Evolutionary conservation across 495 filamentous ascomycete genomes (phyloP), one percentile per base, ranked within the genome.

Genomic region (Penicillium goetzii): DNA sequence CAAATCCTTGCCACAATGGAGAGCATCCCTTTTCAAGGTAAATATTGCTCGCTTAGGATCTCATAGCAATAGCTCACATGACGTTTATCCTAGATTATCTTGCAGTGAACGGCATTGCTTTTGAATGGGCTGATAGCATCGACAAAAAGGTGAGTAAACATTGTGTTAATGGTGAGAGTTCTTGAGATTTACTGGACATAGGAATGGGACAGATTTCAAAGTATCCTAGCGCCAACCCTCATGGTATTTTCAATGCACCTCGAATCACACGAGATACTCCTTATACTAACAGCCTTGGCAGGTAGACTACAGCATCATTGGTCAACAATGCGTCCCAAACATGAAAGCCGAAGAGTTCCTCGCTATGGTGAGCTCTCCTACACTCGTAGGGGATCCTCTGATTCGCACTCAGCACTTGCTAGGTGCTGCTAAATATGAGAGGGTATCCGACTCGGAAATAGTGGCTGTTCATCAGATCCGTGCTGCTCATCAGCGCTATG

Each of bases 111-210:
- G 12, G 30, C 17, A 23, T 62, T n/a, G 43, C 36, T 8, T 58
- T 62, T 23, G 60, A 62, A 30, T 62, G 53, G 60, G 61, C 61
- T n/a, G 61, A 63, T 54, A 63, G 60, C 43, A 45, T 33, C 26
- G 60, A 62, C 43, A 62, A 56, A 50, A 62, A 62, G 41, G 60
- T 57, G 12, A n/a, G 51, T n/a, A 0, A n/a, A 21, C 2, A 19
- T 10, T 34, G 4, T 7, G 32, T 15, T 33, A 2, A 0, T 21
- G 17, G 4, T 19, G 51, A 25, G 34, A 32, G 28, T 15, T 15
- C 28, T 21, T 9, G 5, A 19, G 25, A 34, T 28, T 53, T 8
- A 34, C 28, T 12, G n/a, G 28, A 34, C 11, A 33, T 15, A 53
- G 51, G 51, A 53, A 4, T 53, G 51, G 51, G 8, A 12, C 14